Conservation (phyloP, 2,329 filamentous ascomycete genomes). For the Penicillium sp. region DNA sequence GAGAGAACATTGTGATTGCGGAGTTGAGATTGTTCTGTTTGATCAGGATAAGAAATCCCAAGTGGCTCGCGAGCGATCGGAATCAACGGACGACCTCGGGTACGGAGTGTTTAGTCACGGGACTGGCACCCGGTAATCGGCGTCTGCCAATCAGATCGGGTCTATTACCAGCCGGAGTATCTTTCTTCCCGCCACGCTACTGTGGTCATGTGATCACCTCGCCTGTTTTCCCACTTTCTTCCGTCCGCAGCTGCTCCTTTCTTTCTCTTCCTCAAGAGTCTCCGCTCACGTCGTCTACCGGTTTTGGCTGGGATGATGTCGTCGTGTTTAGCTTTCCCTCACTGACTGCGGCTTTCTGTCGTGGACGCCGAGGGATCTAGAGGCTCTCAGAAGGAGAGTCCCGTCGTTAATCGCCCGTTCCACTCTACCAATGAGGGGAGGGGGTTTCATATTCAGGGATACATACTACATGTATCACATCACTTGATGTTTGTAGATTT, state of each 20-base stretch:
- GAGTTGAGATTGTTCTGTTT: slow-evolving; percentile 18
- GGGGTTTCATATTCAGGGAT: slow-evolving; percentile 52
- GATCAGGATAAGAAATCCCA: slow-evolving; percentile 17
- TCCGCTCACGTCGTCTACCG: slow-evolving; percentile 42
- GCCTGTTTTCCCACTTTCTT: slow-evolving; percentile 19
- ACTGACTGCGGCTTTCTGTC: slow-evolving; percentile 48
- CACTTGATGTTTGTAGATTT: background rate
- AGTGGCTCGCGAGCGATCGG: slow-evolving; percentile 33
- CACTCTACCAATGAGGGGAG: slow-evolving; percentile 45
- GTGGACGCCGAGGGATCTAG: slow-evolving; percentile 39
- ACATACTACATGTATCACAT: slow-evolving; percentile 29
- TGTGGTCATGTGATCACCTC: slow-evolving; percentile 16
- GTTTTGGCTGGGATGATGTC: slow-evolving; percentile 35
- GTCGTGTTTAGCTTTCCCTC: slow-evolving; percentile 40
- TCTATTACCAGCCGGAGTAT: slow-evolving; percentile 40
- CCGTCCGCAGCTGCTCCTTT: slow-evolving; percentile 10
- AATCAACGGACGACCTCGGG: slow-evolving; percentile 42
- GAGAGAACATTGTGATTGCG: slow-evolving; percentile 44
- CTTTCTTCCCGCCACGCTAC: slow-evolving; percentile 29
- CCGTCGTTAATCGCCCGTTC: slow-evolving; percentile 53
- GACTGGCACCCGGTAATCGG: slow-evolving; percentile 20
- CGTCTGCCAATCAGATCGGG: slow-evolving; percentile 33
- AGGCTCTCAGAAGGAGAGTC: slow-evolving; percentile 44
- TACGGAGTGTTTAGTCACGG: slow-evolving; percentile 33
- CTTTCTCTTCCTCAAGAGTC: slow-evolving; percentile 35